These are phyloP conservation scores for Coniochaeta pulveracea DNA, from an alignment of 2,329 filamentous ascomycete genomes.

Conservation along the genomic window DNA sequence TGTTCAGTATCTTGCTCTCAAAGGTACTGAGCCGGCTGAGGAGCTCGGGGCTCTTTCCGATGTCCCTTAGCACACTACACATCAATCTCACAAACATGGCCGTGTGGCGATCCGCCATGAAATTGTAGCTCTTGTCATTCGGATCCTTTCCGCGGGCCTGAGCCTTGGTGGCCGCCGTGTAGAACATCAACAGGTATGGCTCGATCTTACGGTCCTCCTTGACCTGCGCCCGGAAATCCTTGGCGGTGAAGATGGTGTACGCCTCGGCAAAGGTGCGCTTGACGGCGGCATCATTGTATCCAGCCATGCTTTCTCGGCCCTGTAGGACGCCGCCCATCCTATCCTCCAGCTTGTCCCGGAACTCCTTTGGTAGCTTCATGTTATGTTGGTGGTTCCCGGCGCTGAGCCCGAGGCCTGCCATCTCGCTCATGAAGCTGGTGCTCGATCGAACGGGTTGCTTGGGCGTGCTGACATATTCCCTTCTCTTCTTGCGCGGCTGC, in stretches of 20 bases:
- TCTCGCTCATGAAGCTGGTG: conserved; percentile 52
- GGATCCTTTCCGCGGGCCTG: conserved; percentile 59
- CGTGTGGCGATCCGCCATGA: conserved; percentile 86
- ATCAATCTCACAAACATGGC: conserved; percentile 88
- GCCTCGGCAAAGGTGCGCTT: conserved; percentile 93
- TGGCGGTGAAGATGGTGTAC: conserved; percentile 84
- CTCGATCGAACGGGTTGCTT: conserved; percentile 50
- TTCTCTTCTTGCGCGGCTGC: conserved; percentile 78
- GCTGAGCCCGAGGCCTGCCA: conserved; percentile 46
- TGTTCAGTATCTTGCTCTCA: conserved; percentile 86
- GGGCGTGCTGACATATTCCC: conserved; percentile 67
- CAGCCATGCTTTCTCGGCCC: conserved; percentile 72
- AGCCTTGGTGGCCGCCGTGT: conserved; percentile 86
- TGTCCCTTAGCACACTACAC: conserved; percentile 65
- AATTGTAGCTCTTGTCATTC: conserved; percentile 81
- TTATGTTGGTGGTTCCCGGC: conserved; percentile 69
- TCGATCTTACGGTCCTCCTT: conserved; percentile 91
- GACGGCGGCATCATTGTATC: conserved; percentile 81
- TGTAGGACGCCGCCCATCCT: conserved; percentile 70
- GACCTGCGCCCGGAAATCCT: conserved; percentile 77
- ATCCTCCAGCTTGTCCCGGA: conserved; percentile 47
- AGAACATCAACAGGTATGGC: conserved; percentile 90
- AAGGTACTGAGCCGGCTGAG: conserved; percentile 66
- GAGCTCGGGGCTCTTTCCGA: conserved; percentile 81
- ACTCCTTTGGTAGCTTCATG: conserved; percentile 46